phyloP scores from a whole-genome alignment of 306 rosid species.

The Morella rubra region DNA sequence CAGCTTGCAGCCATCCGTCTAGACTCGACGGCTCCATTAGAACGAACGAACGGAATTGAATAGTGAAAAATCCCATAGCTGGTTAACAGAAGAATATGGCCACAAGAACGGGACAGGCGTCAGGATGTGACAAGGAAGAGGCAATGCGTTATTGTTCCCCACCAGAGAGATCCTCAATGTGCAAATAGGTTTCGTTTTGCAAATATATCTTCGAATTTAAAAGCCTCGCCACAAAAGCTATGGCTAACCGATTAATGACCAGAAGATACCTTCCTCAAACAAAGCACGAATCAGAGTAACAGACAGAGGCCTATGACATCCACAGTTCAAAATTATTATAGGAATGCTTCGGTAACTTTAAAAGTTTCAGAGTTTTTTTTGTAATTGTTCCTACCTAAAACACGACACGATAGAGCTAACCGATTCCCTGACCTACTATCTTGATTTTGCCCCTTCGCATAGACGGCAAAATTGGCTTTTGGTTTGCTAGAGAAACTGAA shows the following conservation, averaged over 20 bases:
- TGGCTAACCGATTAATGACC: neutral
- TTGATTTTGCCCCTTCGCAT: neutral
- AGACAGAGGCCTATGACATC: neutral
- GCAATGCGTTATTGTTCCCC: too few species aligned
- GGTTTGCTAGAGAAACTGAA: neutral
- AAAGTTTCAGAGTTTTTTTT: neutral
- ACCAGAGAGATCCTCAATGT: neutral
- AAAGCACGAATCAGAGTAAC: neutral
- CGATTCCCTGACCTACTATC: neutral
- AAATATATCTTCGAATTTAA: too few species aligned
- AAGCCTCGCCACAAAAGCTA: too few species aligned
- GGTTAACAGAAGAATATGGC: too few species aligned
- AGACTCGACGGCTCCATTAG: too few species aligned
- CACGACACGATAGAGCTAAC: neutral
- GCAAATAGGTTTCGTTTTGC: neutral
- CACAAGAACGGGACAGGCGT: too few species aligned
- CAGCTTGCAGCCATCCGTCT: too few species aligned
- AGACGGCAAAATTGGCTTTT: neutral
- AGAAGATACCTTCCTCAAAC: neutral
- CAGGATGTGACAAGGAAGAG: too few species aligned
- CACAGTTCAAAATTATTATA: neutral
- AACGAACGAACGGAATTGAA: too few species aligned
- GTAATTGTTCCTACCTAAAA: neutral
- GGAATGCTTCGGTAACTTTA: neutral
- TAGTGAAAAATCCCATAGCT: too few species aligned